Evolutionary conservation across 352 stramenopile species (phyloP), one percentile per base, ranked within the genome.

Genomic region (Pythium rhizo-oryzae): DNA sequence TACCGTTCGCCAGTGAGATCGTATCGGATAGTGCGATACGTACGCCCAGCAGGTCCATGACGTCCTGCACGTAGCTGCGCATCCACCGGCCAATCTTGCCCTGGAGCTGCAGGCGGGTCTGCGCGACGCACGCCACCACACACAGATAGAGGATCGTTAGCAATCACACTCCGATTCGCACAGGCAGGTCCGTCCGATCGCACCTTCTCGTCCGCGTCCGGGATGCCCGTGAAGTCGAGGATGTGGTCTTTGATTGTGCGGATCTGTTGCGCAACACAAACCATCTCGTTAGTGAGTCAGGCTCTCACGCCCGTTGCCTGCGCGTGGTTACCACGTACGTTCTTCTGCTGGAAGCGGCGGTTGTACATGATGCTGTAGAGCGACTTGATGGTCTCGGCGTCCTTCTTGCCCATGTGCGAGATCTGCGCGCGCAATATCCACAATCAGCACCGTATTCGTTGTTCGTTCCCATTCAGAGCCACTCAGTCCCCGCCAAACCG

Each of bases 341-440:
- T 91, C 56, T 89, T 90, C 60, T 82, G 74, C 79, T 92, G 84
- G 74, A 90, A 94, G 24, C 87, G 87, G 33, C 87, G 83, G 21
- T 74, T 70, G 65, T 87, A 94, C 82, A 94, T 90, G 65, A 91
- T 78, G 55, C 59, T 82, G 71, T 94, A 94, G n/a, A 94, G 82
- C 66, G 84, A 79, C 67, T 91, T 92, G 65, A 91, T 71, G 64
- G 82, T 82, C 53, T 94, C 87, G 5, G 62, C 66, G 37, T 94
- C 71, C 65, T 90, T 90, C 74, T 94, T 94, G 53, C 74, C 72
- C 51, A 92, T 76, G 59, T 78, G 78, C 46, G 83, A 76, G 16
- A 94, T 72, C 84, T 93, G 46, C 43, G 11, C 18, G 21, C 21
- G 15, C 39, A 30, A 33, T n/a, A 6, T 33, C 28, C 28, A 33